Base-by-base conservation (phyloP, 2,329 filamentous ascomycete genomes). In the Emmonsiellopsis sp. region DNA sequence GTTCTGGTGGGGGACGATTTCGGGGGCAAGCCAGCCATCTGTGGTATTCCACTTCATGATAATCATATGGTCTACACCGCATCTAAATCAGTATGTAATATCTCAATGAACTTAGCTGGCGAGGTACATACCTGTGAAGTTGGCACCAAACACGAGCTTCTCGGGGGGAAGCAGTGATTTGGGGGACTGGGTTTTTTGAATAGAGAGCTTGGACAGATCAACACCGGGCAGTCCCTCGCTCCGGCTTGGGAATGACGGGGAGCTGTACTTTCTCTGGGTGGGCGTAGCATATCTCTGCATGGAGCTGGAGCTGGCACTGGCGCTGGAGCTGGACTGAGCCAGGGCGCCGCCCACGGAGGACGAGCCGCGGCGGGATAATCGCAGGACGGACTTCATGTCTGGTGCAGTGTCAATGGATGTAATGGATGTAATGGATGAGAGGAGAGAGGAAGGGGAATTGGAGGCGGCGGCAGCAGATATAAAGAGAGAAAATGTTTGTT, bases 1-100 rank as follows among this genome's bases (percentile, higher is more conserved):
- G 74, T 96, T 96, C 74, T 96, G 90, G 78, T 97, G 97, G 17
- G 93, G 93, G 14, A 82, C 84, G 68, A 98, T 97, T 60, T 82
- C 79, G 54, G 92, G 88, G 11, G 84, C 74, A 42, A 86, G 74
- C 93, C 93, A 96, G 69, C 91, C 93, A 60, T 87, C 77, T 48
- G 81, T 76, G 56, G 89, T 82, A 53, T 87, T 92, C 93, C 93
- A 98, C 77, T 96, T 90, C 62, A 95, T 80, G 55, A 86, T 85
- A 65, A 97, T 84, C 92, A 98, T 97, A 75, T 97, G 93, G 76
- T 98, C 93, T 94, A 67, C 21, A 36, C 17, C 36, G 6, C 17
- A 49, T n/a, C 11, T 14, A 14, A 36, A 50, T 43, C 34, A 49
- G 37, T 27, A 44, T 47, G 36, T 17, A 27, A 42, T 36, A 17